phyloP scores from a whole-genome alignment of 257 asterid genomes.

The Forsythia viridissima region DNA sequence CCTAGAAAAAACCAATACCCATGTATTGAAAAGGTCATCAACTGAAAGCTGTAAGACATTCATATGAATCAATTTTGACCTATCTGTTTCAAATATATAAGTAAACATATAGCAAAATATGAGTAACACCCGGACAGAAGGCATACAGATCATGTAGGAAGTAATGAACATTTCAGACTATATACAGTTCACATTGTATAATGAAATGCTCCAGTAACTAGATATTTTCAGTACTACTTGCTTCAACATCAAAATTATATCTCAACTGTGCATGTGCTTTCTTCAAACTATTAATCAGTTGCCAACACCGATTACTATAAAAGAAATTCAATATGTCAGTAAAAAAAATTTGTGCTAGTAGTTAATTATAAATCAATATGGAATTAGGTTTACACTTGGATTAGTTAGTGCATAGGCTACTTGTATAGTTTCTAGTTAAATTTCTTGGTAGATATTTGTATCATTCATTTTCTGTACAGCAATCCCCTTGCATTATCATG shows the following conservation, averaged over 20 bases:
- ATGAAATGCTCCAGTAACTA: not conserved
- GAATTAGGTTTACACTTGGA: not conserved
- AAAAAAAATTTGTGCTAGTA: not conserved
- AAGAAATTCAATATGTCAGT: not conserved
- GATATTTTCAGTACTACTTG: not conserved
- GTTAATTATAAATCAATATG: not conserved
- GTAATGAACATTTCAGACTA: not conserved
- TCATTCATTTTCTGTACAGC: not conserved
- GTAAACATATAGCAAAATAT: not conserved
- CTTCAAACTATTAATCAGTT: no score
- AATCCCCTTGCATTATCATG: not conserved
- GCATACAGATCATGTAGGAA: not conserved
- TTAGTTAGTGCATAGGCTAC: not conserved
- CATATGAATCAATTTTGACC: not conserved
- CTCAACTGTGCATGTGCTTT: no score
- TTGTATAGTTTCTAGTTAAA: not conserved
- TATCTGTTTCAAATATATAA: not conserved
- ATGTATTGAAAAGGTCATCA: not conserved
- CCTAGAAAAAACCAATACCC: conserved; percentile 38
- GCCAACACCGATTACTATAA: no score
- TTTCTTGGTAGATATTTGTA: not conserved
- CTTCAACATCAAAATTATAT: not conserved
- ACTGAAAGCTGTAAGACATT: not conserved
- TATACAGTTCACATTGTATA: not conserved
- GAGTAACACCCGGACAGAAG: not conserved